Evolutionary conservation across 306 rosid species (phyloP).

Genomic region (Vigna unguiculata): DNA sequence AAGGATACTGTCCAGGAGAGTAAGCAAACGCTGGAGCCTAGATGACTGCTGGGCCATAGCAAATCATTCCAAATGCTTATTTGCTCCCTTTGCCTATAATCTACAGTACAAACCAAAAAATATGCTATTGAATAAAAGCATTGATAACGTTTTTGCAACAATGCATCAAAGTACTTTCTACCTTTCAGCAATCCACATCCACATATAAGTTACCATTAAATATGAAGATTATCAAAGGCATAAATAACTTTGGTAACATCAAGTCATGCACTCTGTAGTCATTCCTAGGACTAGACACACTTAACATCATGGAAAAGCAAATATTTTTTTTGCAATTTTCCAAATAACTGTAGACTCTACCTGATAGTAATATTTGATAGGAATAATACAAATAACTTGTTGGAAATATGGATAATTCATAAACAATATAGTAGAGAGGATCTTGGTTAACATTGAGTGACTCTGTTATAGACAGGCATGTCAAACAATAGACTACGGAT

Average conservation of each 20-base stretch:
- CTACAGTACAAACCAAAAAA: constrained; percentile 35
- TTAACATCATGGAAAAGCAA: constrained; percentile 1
- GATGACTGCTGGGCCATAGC: constrained; percentile 97
- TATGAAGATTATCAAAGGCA: constrained; percentile 12
- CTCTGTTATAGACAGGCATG: background rate
- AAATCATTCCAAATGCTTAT: constrained; percentile 70
- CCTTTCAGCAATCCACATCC: constrained; percentile 42
- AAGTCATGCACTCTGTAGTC: constrained; percentile 34
- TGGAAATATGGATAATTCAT: constrained; percentile 33
- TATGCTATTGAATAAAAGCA: constrained; percentile 44
- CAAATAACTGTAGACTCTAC: constrained; percentile 21
- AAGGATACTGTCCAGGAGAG: constrained; percentile 97
- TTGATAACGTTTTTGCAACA: constrained; percentile 25
- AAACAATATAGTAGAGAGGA: constrained; percentile 28
- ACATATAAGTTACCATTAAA: constrained; percentile 37
- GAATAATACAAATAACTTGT: constrained; percentile 9
- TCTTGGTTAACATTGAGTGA: background rate
- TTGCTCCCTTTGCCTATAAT: constrained; percentile 37
- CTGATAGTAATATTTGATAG: constrained; percentile 14
- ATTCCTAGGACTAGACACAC: background rate
- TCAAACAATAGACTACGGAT: constrained; percentile 9
- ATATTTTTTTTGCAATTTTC: constrained; percentile 31
- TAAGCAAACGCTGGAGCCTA: constrained; percentile 96
- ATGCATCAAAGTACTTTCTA: constrained; percentile 24
- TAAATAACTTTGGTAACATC: constrained; percentile 26